Percentiles rank a stretch among this genome's conserved stretches.
phyloP scores from a whole-genome alignment of 768 basidiomycete species.

The Phylloporus rhodoxanthus region DNA sequence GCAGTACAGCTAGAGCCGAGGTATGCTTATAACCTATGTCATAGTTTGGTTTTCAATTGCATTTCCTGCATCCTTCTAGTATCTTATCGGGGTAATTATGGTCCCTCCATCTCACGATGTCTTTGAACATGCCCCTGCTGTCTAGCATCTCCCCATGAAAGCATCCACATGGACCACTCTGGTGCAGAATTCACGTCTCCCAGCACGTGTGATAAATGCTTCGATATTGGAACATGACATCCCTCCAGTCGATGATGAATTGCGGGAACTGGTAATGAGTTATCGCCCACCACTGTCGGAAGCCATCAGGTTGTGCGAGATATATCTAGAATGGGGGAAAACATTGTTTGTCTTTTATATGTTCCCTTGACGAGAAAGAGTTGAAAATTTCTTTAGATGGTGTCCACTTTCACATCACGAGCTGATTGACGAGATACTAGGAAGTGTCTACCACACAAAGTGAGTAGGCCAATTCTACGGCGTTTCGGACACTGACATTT shows the following conservation, averaged over 20 bases:
- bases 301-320: constrained; percentile 54
- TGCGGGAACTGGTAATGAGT: constrained; percentile 41
- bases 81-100: constrained; percentile 47
- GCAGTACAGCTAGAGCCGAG: constrained; percentile 64
- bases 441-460: constrained; percentile 49
- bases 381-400: constrained; percentile 36
- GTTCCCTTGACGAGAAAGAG: not conserved
- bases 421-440: constrained; percentile 52
- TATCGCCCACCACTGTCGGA: constrained; percentile 53
- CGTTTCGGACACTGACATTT: constrained; percentile 1
- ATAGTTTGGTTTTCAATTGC: not conserved
- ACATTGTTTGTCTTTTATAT: constrained; percentile 41
- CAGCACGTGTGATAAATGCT: constrained; percentile 35
- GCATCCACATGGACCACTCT: constrained; percentile 12
- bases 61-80: constrained; percentile 31
- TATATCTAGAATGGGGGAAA: constrained; percentile 59
- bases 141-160: constrained; percentile 24
- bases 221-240: constrained; percentile 31
- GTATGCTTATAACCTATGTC: constrained; percentile 32
- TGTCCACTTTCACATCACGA: constrained; percentile 47
- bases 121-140: not conserved
- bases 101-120: not conserved
- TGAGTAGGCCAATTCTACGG: constrained; percentile 22
- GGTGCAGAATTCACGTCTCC: constrained; percentile 33
- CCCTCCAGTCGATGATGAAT: constrained; percentile 27